A percentile compares a stretch with the other conserved stretches of the same genome.
Evolutionary conservation across 257 asterid genomes (phyloP).

Genomic region (Solanum medicagineum): DNA sequence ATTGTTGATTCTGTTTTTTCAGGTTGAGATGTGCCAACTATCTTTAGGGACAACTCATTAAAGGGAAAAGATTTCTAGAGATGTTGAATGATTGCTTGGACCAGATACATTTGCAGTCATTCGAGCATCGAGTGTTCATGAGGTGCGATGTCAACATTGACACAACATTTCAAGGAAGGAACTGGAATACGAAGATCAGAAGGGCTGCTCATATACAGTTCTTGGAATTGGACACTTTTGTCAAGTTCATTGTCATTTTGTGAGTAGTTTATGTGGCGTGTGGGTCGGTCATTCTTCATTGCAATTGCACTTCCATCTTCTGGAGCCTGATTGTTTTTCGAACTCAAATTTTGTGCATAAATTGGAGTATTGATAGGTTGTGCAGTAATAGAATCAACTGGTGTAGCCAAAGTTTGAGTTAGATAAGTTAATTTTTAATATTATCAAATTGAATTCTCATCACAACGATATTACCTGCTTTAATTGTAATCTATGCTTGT

Average conservation of each 20-base stretch:
- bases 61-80: no score
- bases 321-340: not conserved
- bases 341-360: not conserved
- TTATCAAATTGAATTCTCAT: not conserved
- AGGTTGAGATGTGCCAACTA: no score
- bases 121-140: no score
- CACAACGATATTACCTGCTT: no score
- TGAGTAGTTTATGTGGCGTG: constrained; percentile 47
- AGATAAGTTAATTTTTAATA: not conserved
- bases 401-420: not conserved
- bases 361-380: not conserved
- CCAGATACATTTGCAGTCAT: no score
- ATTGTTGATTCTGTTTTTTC: constrained; percentile 1
- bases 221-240: constrained; percentile 75
- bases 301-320: not conserved
- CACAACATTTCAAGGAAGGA: no score
- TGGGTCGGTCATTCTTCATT: not conserved
- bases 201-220: constrained; percentile 53
- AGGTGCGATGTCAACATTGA: no score
- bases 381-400: not conserved
- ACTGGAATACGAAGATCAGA: no score
- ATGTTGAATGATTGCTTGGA: no score
- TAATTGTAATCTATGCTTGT: no score
- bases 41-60: no score
- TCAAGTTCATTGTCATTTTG: constrained; percentile 83